Percentiles rank a stretch among this genome's conserved stretches.
Conservation (phyloP, 345 rosid genomes). For the Odontarrhena argentea region DNA sequence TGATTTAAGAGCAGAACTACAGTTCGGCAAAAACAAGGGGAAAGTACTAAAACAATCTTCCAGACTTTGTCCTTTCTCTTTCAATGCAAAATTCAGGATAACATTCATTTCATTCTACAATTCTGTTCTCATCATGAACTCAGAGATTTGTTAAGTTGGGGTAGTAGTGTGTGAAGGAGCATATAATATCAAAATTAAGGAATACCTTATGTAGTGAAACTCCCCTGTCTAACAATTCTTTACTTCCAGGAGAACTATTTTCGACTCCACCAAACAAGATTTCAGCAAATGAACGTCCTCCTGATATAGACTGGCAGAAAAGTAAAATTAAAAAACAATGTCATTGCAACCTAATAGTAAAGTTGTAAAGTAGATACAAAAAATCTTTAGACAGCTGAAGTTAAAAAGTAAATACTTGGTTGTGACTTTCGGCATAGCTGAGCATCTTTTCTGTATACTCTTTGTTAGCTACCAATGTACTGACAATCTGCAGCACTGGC, state of each 20-base stretch:
- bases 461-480: constrained; percentile 67
- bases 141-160: constrained; percentile 19
- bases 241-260: constrained; percentile 53
- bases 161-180: constrained; percentile 18
- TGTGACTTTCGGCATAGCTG: constrained; percentile 77
- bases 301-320: constrained; percentile 77
- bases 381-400: constrained; percentile 24
- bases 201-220: constrained; percentile 74
- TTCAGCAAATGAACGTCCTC: constrained; percentile 91
- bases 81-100: constrained; percentile 8
- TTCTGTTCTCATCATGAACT: constrained; percentile 21
- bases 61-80: not conserved
- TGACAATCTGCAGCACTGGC: constrained; percentile 63
- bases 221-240: constrained; percentile 59
- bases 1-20: too few relatives aligned
- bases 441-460: constrained; percentile 82
- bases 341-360: constrained; percentile 13
- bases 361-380: constrained; percentile 25
- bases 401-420: constrained; percentile 58
- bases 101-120: constrained; percentile 16
- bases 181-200: constrained; percentile 20
- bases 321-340: constrained; percentile 29
- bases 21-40: too few relatives aligned
- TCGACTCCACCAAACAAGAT: constrained; percentile 65
- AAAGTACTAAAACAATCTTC: too few relatives aligned